Evolutionary conservation across 2,329 filamentous ascomycete genomes (phyloP), one percentile per base, ranked within the genome.

Genomic region (Orbilia quercus): DNA sequence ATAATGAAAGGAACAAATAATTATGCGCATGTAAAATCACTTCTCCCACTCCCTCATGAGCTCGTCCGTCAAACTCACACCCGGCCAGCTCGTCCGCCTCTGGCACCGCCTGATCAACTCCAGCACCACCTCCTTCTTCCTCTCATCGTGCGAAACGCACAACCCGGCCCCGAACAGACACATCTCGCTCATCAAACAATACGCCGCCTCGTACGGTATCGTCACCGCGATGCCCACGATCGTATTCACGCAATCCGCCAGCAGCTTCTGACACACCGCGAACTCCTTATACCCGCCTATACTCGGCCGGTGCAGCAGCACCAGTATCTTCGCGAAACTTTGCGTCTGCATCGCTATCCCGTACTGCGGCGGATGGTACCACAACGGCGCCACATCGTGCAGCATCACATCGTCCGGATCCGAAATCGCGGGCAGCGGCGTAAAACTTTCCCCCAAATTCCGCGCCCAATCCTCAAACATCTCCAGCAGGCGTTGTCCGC

Each of bases 251-350:
- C 82, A 82, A 34, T 84, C 82, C 12, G 82, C 80, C 6, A 84
- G 80, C n/a, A 79, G 78, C 62, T 81, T 81, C 74, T 84, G 82
- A 16, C 82, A 80, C 18, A 80, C 78, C 42, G 82, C 75, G 74
- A 84, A 85, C 9, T 84, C 84, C 14, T 83, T 80, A 50, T 84
- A 82, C 0, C 84, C 84, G 1, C 83, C 83, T 9, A 81, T 79
- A 0, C 83, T 83, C 0, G 85, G 85, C 50, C 84, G 82, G 57
- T 87, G 83, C 51, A 86, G 81, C 0, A 85, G 79, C 1, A 86
- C 81, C 0, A 87, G 79, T 45, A 87, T 84, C 7, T 83, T 81
- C 0, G 85, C 84, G 70, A 86, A 84, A 75, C 82, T 82, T 74
- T 85, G 83, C 12, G 83, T 82, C 75, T 87, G 85, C 4, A 87